Base-by-base conservation (phyloP, 2,329 filamentous ascomycete species). In the Colletotrichum melonis region DNA sequence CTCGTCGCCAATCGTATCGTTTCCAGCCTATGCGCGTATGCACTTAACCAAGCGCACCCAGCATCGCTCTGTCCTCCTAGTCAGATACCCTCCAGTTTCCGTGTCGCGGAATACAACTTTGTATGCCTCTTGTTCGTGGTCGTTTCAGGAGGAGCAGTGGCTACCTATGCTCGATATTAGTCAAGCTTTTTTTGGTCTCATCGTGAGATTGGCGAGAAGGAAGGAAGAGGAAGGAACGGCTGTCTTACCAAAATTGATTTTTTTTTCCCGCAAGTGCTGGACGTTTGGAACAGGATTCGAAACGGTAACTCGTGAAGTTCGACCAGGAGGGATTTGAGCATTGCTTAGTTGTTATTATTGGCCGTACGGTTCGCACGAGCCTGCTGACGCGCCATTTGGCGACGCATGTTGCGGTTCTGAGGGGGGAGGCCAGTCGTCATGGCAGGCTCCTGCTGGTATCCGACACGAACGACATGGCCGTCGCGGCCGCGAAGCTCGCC, bases 331-430 rank as follows among this genome's bases (percentile, higher is more conserved):
- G 32, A 35, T 26, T 6, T 49, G 62, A 54, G 2, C 6, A 16
- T n/a, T 49, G 42, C 49, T 64, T 28, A 64, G 42, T 38, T 26
- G 16, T 64, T 22, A n/a, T 49, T 19, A 19, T 38, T 12, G 58
- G 19, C 19, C 19, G 19, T 49, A 22, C 58, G 58, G 35, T 38
- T 26, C 32, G 35, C 58, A 24, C 22, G 24, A 32, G 14, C 22
- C 24, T n/a, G 52, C 24, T 55, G 22, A 55, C 42, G 59, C 3
- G 19, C 38, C 42, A 28, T 49, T 16, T 28, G 24, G 26, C 59
- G 59, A n/a, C 42, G 59, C 38, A 49, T 32, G 62, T 26, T 35
- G 49, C 62, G 62, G 49, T 55, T 64, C n/a, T 24, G 46, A 24
- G 62, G 42, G 19, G 62, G 42, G 19, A 49, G 7, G 7, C 19